Evolutionary conservation across 2,329 filamentous ascomycete genomes (phyloP), one percentile per base, ranked within the genome.

Genomic region (Monosporascus sp.): DNA sequence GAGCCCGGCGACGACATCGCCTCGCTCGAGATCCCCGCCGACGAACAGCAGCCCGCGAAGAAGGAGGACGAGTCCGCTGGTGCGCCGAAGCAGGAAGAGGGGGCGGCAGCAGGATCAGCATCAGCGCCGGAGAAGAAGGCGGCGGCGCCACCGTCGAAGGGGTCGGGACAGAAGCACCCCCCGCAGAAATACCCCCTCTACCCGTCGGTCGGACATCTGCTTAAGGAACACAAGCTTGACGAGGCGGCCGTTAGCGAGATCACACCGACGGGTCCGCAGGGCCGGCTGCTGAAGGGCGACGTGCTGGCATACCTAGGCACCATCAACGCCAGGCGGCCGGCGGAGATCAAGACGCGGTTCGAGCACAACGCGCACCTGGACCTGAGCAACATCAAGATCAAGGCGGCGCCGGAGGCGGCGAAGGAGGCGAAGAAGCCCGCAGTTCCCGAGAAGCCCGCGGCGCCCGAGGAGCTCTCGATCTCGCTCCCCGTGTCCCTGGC

Each of bases 241-340:
- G 82, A 87, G 60, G 84, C 85, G 47, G 89, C 91, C 54, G 79
- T 91, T 50, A 79, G 84, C 71, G 87, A 89, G 70, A 97, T 97
- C 69, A 88, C 85, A 50, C 88, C 91, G 6, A 93, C 89, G 20
- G 94, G 94, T 24, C 94, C 94, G 31, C 85, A 86, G 64, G 91
- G 92, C 53, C 86, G 94, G 56, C 78, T 99, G 51, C 80, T 99
- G 57, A 99, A 99, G 79, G 94, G 94, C 52, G 94, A 99, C 68
- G 87, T 99, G 6, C 83, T 99, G 51, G 92, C 91, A 47, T 94
- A 93, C 70, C 72, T 97, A 17, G 94, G 94, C 57, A 77, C 80
- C 61, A 90, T 97, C 65, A 77, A 86, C 55, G 76, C 84, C 58
- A 79, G 84, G 54, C 88, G 89, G 60, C 88, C 93, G 2, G 79